Evolutionary conservation across 2,329 filamentous ascomycete species (phyloP).

Genomic region (Penicillium sp.): DNA sequence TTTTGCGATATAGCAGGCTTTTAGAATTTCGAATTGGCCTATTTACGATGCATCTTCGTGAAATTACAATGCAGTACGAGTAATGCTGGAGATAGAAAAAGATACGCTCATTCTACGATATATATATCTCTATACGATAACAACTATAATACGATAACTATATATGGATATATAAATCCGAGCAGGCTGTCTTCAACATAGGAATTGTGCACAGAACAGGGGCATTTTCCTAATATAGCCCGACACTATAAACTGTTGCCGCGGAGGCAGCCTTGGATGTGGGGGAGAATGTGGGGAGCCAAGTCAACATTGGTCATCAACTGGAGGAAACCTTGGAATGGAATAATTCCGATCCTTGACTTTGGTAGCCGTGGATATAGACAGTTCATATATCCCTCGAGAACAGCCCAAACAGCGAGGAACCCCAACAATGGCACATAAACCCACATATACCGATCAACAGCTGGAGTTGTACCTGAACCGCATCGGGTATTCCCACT

Average conservation of each 20-base stretch:
- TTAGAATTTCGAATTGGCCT: not conserved
- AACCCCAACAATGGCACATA: conserved; percentile 6
- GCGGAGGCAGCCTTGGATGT: not conserved
- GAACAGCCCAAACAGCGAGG: not conserved
- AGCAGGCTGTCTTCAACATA: not conserved
- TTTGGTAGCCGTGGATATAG: not conserved
- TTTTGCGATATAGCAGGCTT: no score
- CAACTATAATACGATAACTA: not conserved
- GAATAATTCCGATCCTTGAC: not conserved
- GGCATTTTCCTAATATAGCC: not conserved
- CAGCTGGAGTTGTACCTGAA: conserved; percentile 41
- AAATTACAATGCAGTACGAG: not conserved
- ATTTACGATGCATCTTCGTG: not conserved
- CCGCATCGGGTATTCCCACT: conserved; percentile 30
- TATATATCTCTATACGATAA: no score
- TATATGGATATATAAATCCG: not conserved
- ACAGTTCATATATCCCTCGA: not conserved
- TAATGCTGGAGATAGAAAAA: not conserved
- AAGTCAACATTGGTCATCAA: not conserved
- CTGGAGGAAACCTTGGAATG: not conserved
- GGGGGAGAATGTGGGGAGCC: not conserved
- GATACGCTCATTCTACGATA: not conserved
- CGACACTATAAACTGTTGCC: not conserved
- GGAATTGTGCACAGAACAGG: not conserved
- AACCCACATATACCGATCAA: conserved; percentile 35